A percentile compares a stretch with the other conserved stretches of the same genome.
phyloP scores from a whole-genome alignment of 306 rosid species.

The Abrus precatorius region DNA sequence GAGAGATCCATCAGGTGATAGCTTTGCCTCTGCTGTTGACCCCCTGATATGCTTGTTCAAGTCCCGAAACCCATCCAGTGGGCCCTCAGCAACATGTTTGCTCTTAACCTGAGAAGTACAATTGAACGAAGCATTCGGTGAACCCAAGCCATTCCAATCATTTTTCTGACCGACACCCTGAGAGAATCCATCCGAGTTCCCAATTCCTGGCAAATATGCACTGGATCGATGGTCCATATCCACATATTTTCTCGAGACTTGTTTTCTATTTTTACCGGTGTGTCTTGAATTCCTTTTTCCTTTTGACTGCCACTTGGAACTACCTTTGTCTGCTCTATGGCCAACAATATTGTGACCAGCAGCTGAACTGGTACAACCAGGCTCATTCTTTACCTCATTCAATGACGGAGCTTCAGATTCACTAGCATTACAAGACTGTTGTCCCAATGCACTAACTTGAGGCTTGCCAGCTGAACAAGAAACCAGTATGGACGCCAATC shows the following conservation, averaged over 20 bases:
- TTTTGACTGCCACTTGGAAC: conserved; percentile 95
- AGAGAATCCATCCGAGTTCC: conserved; percentile 53
- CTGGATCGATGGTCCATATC: conserved; percentile 61
- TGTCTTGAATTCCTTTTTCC: conserved; percentile 94
- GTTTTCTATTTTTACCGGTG: conserved; percentile 66
- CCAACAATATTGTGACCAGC: conserved; percentile 54
- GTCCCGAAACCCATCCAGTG: conserved; percentile 55
- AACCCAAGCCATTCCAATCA: conserved; percentile 58
- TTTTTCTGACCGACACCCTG: conserved; percentile 61
- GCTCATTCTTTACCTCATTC: conserved; percentile 63
- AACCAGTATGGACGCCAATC: conserved; percentile 55
- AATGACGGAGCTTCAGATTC: conserved; percentile 57
- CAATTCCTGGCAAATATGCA: conserved; percentile 59
- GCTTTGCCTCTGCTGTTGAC: conserved; percentile 53
- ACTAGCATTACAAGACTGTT: conserved; percentile 64
- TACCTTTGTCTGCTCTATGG: conserved; percentile 66
- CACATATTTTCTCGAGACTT: conserved; percentile 60
- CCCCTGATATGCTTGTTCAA: conserved; percentile 57
- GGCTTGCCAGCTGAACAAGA: conserved; percentile 66
- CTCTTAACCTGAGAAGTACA: conserved; percentile 55
- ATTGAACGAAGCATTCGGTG: conserved; percentile 50
- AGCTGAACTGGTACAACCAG: conserved; percentile 68
- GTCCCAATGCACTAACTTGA: conserved; percentile 54
- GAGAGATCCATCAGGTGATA: conserved; percentile 63
- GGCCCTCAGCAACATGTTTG: conserved; percentile 63